Conservation (phyloP, 176 grass and related monocot genomes). For the Phoenix dactylifera region DNA sequence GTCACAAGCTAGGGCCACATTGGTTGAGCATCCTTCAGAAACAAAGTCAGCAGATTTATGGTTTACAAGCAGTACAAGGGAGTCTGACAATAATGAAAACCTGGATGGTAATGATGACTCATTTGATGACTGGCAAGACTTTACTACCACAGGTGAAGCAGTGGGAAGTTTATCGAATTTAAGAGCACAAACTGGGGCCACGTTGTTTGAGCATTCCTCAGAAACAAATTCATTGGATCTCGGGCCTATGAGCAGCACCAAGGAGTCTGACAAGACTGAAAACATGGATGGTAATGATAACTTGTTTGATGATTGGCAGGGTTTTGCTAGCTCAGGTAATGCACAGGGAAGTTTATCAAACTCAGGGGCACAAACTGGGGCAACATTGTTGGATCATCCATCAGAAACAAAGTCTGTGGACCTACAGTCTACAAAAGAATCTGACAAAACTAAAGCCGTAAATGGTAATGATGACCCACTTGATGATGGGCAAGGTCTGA, state of each 20-base stretch:
- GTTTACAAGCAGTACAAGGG: too few relatives aligned
- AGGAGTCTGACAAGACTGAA: conserved; percentile 24
- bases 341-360: conserved; percentile 10
- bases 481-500: conserved; percentile 58
- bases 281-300: conserved; percentile 19
- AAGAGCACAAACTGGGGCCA: too few relatives aligned
- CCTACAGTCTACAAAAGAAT: conserved; percentile 26
- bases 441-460: conserved; percentile 23
- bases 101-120: too few relatives aligned
- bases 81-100: too few relatives aligned
- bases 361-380: conserved; percentile 17
- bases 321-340: conserved; percentile 48
- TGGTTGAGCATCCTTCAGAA: too few relatives aligned
- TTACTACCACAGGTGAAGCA: too few relatives aligned
- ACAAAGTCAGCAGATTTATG: too few relatives aligned
- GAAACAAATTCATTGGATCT: conserved; percentile 32
- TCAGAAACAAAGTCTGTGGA: conserved; percentile 23
- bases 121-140: too few relatives aligned
- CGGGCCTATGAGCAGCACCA: conserved; percentile 31
- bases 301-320: conserved; percentile 41
- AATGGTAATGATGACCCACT: conserved; percentile 40
- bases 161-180: too few relatives aligned
- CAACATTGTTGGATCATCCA: conserved; percentile 15
- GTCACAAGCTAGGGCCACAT: conserved; percentile 12
- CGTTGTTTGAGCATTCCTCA: neutral